Conservation (phyloP, 1,284 basidiomycete species). For the Pyrrhoderma noxium region DNA sequence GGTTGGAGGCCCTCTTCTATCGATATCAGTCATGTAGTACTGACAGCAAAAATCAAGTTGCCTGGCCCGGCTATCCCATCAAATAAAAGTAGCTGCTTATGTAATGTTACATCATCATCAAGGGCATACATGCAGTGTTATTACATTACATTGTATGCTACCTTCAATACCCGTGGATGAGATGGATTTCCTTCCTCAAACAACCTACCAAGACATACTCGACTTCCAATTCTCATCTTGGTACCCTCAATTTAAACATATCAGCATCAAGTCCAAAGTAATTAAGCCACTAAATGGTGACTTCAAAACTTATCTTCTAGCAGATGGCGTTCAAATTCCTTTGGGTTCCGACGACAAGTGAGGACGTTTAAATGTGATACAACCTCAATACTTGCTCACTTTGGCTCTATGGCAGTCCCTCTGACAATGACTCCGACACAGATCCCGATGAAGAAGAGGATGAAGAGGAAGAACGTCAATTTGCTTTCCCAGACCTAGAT, state of each 20-base stretch:
- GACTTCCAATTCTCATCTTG: conserved; percentile 83
- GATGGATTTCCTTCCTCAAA: conserved; percentile 41
- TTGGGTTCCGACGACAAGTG: conserved; percentile 59
- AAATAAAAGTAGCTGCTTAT: too few species aligned
- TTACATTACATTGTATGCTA: too few species aligned
- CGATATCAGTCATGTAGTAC: not conserved
- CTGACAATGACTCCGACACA: not conserved
- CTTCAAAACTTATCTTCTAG: conserved; percentile 69
- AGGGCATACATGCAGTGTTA: too few species aligned
- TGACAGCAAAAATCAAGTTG: too few species aligned
- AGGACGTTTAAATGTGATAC: not conserved
- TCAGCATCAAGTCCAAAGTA: conserved; percentile 74
- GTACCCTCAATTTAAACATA: conserved; percentile 69
- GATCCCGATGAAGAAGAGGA: conserved; percentile 32
- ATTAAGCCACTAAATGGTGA: conserved; percentile 62
- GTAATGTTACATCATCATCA: too few species aligned
- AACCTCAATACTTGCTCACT: too few species aligned
- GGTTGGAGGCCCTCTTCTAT: conserved; percentile 44
- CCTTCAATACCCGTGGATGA: not conserved
- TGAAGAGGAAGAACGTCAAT: conserved; percentile 32
- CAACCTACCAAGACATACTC: conserved; percentile 50
- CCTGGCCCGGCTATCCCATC: too few species aligned
- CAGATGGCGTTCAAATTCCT: conserved; percentile 77
- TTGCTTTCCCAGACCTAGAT: conserved; percentile 76
- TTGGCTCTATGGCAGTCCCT: too few species aligned